Percentiles rank a stretch among this genome's conserved stretches.
Conservation (phyloP, 1,284 basidiomycete species). For the Cutaneotrichosporon sp. region DNA sequence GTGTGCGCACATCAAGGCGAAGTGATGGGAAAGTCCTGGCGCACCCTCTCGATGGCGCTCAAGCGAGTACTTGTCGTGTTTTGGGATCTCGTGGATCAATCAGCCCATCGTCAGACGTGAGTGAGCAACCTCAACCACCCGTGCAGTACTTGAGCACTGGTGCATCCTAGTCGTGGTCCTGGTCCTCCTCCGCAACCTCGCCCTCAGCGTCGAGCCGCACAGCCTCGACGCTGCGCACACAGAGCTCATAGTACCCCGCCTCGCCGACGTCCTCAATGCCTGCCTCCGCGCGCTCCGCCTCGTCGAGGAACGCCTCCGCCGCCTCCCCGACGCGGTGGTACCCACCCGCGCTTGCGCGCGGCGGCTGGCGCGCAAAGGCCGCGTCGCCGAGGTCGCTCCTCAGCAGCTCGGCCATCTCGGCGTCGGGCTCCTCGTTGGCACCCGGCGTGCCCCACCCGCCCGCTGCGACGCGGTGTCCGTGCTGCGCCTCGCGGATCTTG, state of each 20-base stretch:
- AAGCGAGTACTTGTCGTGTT: no score
- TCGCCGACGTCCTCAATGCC: slow-evolving; percentile 24
- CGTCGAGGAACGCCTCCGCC: slow-evolving; percentile 9
- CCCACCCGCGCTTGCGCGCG: slow-evolving; percentile 11
- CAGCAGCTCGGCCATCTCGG: slow-evolving; percentile 37
- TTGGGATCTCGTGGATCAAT: no score
- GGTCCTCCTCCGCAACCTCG: slow-evolving; percentile 21
- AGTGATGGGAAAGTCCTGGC: no score
- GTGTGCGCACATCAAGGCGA: no score
- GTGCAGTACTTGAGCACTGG: no score
- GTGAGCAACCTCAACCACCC: no score
- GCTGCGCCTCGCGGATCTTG: slow-evolving; percentile 16
- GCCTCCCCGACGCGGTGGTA: slow-evolving; percentile 38
- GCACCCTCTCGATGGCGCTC: no score
- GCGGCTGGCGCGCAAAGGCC: not conserved
- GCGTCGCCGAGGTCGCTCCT: slow-evolving; percentile 20
- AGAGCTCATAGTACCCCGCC: slow-evolving; percentile 55
- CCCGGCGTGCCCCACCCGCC: slow-evolving; percentile 37
- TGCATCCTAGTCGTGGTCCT: slow-evolving; percentile 10
- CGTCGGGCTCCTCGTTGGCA: slow-evolving; percentile 30
- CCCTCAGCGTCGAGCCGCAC: slow-evolving; percentile 48
- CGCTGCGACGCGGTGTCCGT: slow-evolving; percentile 21
- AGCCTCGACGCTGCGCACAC: slow-evolving; percentile 52
- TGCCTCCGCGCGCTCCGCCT: slow-evolving; percentile 3
- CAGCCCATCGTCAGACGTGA: no score